Evolutionary conservation across 257 asterid species (phyloP), one percentile per base, ranked within the genome.

Genomic region (Cordia subcordata): DNA sequence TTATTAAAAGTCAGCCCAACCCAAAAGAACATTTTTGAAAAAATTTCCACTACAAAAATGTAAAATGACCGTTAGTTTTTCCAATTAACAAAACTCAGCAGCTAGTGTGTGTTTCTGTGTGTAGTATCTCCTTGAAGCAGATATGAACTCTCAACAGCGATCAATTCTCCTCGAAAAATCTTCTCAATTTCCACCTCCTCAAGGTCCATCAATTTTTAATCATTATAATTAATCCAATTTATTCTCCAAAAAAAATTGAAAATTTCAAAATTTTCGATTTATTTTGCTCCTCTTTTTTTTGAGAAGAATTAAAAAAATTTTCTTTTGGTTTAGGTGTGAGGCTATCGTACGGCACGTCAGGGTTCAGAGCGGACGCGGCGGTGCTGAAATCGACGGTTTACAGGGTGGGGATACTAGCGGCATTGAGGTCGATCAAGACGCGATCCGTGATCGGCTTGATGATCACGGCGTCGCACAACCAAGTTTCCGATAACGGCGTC

Each of bases 401-500:
- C 61, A 85, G 99, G 20, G 74, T 88, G 49, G 99, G 99, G 18
- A 80, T 92, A 68, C 75, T 92, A 77, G 96, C 92, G 53, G 95
- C 96, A 11, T 69, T 92, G 58, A 75, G 99, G 73, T 86, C 99
- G 21, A 52, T 88, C 15, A 85, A 86, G 55, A 86, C 97, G 8
- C 67, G 74, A 18, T 85, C 96, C 0, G 79, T 70, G 44, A 78
- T 68, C 13, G 99, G 97, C 13, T 65, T 92, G 49, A 88, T 88
- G 99, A 86, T 92, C 77, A 92, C 97, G 4, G 97, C 99, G 21
- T 92, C 99, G 15, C 99, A 92, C 79, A 92, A 92, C 47, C 23
- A 75, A 64, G 78, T 81, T 8, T 78, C 86, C 0, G 96, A 89
- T 66, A 89, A 89, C 67, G 99, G 99, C 21, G 75, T 93, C 72